Conservation (phyloP, 495 filamentous ascomycete species). For the Astrothelium macrocarpum region DNA sequence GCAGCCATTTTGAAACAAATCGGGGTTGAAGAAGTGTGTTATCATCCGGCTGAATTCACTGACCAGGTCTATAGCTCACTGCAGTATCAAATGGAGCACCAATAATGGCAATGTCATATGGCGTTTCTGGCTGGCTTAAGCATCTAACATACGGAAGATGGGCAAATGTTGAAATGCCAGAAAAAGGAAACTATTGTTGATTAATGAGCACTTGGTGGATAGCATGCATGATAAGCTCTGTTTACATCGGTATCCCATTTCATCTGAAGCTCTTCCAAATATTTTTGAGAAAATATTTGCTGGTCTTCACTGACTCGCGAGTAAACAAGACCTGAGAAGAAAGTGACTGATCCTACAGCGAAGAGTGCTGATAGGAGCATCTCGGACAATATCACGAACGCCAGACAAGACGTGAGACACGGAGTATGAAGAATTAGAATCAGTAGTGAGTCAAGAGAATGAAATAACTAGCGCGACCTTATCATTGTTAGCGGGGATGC, state of each 20-base stretch:
- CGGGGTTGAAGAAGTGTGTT: too few relatives aligned
- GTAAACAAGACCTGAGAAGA: not conserved
- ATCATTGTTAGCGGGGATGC: not conserved
- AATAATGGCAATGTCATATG: constrained; percentile 71
- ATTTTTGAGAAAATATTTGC: not conserved
- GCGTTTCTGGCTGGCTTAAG: constrained; percentile 52
- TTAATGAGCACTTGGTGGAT: constrained; percentile 5
- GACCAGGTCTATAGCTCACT: constrained; percentile 67
- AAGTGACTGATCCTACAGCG: not conserved
- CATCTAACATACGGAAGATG: constrained; percentile 68
- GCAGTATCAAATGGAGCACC: constrained; percentile 82
- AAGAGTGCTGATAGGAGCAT: not conserved
- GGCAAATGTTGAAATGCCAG: constrained; percentile 71
- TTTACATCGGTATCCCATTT: constrained; percentile 49
- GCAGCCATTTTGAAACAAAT: too few relatives aligned
- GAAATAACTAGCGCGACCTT: not conserved
- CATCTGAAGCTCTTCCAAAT: constrained; percentile 39
- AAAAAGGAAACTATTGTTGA: constrained; percentile 55
- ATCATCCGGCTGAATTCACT: too few relatives aligned
- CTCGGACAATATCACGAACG: not conserved
- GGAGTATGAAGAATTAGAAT: not conserved
- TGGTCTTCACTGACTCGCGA: not conserved
- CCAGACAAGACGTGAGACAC: not conserved
- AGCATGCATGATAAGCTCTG: constrained; percentile 8
- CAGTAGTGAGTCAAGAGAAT: not conserved